A percentile compares a stretch with the other conserved stretches of the same genome.
Conservation (phyloP, 169 alveolate genomes). For the Cryptosporidium ryanae region DNA sequence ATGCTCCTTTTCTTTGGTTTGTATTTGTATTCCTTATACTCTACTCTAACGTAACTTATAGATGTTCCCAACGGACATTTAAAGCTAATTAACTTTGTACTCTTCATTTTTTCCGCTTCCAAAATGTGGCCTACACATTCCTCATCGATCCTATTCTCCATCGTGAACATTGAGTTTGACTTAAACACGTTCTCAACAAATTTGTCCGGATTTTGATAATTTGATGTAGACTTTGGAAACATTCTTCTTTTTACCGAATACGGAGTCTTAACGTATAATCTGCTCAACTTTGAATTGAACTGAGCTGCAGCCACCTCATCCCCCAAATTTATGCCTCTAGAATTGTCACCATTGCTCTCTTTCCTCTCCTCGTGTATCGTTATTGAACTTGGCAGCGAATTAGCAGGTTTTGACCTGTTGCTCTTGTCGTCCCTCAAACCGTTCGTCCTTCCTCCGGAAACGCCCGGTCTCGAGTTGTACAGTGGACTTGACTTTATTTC, state of each 20-base stretch:
- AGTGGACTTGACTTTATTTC: background rate
- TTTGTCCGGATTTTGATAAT: constrained; percentile 12
- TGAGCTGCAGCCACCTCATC: constrained; percentile 35
- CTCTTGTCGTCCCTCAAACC: background rate
- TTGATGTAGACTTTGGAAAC: constrained; percentile 12
- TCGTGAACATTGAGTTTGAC: constrained; percentile 39
- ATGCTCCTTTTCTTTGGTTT: constrained; percentile 14
- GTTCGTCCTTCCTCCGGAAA: background rate
- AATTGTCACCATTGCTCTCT: background rate
- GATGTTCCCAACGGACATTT: constrained; percentile 58
- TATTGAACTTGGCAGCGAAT: too few relatives aligned
- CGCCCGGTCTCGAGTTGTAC: background rate
- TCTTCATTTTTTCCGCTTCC: constrained; percentile 20
- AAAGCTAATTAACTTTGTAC: constrained; percentile 29
- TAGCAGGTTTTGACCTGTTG: too few relatives aligned
- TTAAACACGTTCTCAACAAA: constrained; percentile 9
- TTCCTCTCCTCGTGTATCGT: too few relatives aligned
- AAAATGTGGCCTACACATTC: constrained; percentile 55
- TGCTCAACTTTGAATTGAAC: constrained; percentile 42
- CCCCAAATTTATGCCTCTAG: constrained; percentile 4
- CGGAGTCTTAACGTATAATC: constrained; percentile 27
- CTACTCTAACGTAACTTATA: constrained; percentile 34
- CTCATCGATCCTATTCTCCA: constrained; percentile 31
- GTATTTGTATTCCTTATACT: constrained; percentile 29
- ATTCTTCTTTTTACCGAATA: background rate